Conservation (phyloP, 108 stramenopile species). For the Nannochloropsis granulata region DNA sequence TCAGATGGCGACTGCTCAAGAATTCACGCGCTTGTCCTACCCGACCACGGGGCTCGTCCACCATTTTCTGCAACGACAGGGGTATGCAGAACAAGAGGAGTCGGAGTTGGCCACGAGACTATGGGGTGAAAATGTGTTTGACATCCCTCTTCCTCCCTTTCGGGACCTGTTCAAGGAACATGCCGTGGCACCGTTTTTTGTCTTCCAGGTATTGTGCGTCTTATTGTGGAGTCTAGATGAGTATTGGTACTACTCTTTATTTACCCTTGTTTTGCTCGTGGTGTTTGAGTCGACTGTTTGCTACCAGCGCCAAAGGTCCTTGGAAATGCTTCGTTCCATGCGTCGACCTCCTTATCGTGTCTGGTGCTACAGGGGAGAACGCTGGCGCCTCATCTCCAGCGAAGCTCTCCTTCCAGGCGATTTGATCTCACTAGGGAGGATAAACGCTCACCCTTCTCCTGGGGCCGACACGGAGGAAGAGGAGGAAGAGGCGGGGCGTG, state of each 20-base stretch:
- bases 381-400: constrained; percentile 50
- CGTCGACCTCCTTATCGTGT: constrained; percentile 15
- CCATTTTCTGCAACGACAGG: constrained; percentile 16
- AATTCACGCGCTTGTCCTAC: not conserved
- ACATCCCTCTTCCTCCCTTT: constrained; percentile 71
- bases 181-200: constrained; percentile 79
- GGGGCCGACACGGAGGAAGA: constrained; percentile 5
- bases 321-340: constrained; percentile 61
- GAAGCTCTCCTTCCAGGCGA: constrained; percentile 77
- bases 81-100: not conserved
- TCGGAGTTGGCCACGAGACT: constrained; percentile 21
- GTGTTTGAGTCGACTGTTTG: constrained; percentile 81
- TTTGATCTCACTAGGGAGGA: constrained; percentile 50
- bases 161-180: constrained; percentile 67
- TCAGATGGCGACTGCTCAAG: not conserved
- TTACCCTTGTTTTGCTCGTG: constrained; percentile 72
- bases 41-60: not conserved
- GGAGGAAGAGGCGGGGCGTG: not conserved
- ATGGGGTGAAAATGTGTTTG: constrained; percentile 65
- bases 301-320: constrained; percentile 54
- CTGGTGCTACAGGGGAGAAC: constrained; percentile 41
- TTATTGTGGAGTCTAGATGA: constrained; percentile 89
- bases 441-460: constrained; percentile 4
- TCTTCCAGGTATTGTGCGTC: constrained; percentile 96
- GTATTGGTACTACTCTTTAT: constrained; percentile 94